A percentile compares a stretch with the other conserved stretches of the same genome.
Evolutionary conservation across 352 stramenopile genomes (phyloP).

Genomic region (Globisporangium paddicum): DNA sequence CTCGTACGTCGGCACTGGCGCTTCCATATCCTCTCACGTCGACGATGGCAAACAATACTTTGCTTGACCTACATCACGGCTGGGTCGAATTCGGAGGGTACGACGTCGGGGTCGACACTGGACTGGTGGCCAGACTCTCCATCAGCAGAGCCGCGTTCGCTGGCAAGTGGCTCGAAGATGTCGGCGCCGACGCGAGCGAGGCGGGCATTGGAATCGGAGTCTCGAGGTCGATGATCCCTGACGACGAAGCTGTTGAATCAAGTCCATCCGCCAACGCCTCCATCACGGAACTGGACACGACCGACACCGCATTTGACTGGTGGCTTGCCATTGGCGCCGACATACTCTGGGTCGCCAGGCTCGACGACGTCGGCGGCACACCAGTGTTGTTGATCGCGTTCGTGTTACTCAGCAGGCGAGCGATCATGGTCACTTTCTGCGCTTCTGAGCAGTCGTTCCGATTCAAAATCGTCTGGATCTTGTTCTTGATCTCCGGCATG

Average conservation of each 20-base stretch:
- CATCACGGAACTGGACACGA: conserved; percentile 14
- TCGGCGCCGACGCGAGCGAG: conserved; percentile 18
- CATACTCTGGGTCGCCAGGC: not conserved
- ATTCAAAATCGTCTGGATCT: conserved; percentile 86
- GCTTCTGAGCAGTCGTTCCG: conserved; percentile 81
- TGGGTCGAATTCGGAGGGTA: conserved; percentile 10
- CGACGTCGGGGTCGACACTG: conserved; percentile 13
- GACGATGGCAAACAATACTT: not conserved
- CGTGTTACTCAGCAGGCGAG: conserved; percentile 77
- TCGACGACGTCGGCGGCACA: conserved; percentile 12
- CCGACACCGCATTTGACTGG: conserved; percentile 7
- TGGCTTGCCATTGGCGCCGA: conserved; percentile 2
- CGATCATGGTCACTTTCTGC: conserved; percentile 88
- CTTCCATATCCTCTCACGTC: not conserved
- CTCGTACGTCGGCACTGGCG: not conserved
- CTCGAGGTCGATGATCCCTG: conserved; percentile 39
- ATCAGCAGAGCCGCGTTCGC: conserved; percentile 12
- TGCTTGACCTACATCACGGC: not conserved
- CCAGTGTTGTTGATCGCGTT: conserved; percentile 66
- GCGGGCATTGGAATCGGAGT: conserved; percentile 46
- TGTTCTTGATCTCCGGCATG: conserved; percentile 89
- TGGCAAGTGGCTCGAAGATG: not conserved
- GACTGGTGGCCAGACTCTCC: conserved; percentile 18
- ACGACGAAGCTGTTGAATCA: conserved; percentile 21
- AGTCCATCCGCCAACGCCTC: conserved; percentile 18